phyloP scores from a whole-genome alignment of 1,284 basidiomycete genomes.

The Ustilago sp. region DNA sequence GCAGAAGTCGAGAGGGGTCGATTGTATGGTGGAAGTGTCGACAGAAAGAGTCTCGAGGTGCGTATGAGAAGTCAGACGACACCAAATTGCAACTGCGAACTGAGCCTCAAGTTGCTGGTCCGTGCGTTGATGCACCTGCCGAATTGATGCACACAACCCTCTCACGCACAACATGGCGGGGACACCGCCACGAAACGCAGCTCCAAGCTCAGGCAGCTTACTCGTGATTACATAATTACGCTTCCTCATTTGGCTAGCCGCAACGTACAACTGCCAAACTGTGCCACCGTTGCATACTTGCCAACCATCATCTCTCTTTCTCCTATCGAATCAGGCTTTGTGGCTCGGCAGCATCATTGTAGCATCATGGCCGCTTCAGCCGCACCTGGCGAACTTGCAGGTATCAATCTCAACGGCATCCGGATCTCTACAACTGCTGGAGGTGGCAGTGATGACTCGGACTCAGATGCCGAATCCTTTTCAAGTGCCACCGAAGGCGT shows the following conservation, averaged over 20 bases:
- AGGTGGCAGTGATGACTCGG: slow-evolving; percentile 9
- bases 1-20: neutral
- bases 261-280: slow-evolving; percentile 15
- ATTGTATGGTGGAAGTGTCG: neutral
- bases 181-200: slow-evolving; percentile 15
- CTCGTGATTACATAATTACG: slow-evolving; percentile 24
- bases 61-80: neutral
- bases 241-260: neutral
- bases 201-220: slow-evolving; percentile 4
- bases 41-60: neutral
- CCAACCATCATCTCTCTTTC: neutral
- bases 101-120: slow-evolving; percentile 10
- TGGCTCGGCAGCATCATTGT: neutral
- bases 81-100: neutral
- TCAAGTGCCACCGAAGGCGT: slow-evolving; percentile 23
- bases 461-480: slow-evolving; percentile 33
- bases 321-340: neutral
- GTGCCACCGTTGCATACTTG: slow-evolving; percentile 9
- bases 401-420: slow-evolving; percentile 36
- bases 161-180: neutral
- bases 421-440: slow-evolving; percentile 12
- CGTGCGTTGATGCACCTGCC: slow-evolving; percentile 18
- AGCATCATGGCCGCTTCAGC: slow-evolving; percentile 11
- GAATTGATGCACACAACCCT: neutral
- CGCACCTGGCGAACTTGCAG: slow-evolving; percentile 8